A percentile compares a stretch with the other conserved stretches of the same genome.
phyloP scores from a whole-genome alignment of 768 basidiomycete species.

The Coprinopsis sp. region DNA sequence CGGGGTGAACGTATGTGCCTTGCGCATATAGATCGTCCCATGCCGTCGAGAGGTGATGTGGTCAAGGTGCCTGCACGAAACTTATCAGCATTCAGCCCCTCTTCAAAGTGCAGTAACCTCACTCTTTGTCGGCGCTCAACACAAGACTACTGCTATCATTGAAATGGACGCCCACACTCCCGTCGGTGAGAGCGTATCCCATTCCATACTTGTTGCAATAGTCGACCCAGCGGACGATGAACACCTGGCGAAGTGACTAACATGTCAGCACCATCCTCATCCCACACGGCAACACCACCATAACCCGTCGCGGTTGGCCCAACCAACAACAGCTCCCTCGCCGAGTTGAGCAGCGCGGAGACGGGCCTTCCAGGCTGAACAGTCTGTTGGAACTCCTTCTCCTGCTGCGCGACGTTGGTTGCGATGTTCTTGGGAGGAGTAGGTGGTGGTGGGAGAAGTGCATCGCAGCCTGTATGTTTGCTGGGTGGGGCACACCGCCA shows the following conservation, averaged over 20 bases:
- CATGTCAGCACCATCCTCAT: no score
- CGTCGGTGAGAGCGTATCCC: constrained; percentile 96
- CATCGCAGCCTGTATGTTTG: no score
- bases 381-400: constrained; percentile 95
- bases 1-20: constrained; percentile 60
- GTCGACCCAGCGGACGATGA: constrained; percentile 98
- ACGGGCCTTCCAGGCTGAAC: constrained; percentile 95
- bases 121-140: constrained; percentile 85
- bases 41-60: constrained; percentile 69
- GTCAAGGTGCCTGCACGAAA: constrained; percentile 70
- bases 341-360: constrained; percentile 83
- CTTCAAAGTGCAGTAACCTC: constrained; percentile 26
- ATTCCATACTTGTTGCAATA: constrained; percentile 99
- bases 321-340: constrained; percentile 82
- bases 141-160: constrained; percentile 94
- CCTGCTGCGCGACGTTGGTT: constrained; percentile 74
- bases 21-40: constrained; percentile 66
- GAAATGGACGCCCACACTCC: constrained; percentile 92
- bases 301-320: constrained; percentile 28
- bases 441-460: no score
- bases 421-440: constrained; percentile 45
- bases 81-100: constrained; percentile 6
- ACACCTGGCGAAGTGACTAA: no score
- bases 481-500: no score
- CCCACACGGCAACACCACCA: no score